Conservation (phyloP, 768 basidiomycete genomes). For the Mycena vulgaris region DNA sequence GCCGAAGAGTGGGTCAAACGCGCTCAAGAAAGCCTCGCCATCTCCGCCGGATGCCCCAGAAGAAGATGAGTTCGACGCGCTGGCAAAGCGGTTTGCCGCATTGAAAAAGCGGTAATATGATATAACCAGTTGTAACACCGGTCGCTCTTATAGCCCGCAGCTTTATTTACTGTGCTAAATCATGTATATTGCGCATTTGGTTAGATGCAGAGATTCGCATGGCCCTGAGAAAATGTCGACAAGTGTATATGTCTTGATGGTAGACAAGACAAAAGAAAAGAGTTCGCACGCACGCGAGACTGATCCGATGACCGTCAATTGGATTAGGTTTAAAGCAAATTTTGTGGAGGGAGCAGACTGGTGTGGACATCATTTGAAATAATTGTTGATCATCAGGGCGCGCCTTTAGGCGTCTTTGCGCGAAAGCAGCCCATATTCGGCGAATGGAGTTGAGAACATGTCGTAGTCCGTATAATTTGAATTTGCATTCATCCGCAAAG, state of each 20-base stretch:
- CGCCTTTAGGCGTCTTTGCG: too few relatives aligned
- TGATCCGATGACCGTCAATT: neutral
- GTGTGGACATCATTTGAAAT: too few relatives aligned
- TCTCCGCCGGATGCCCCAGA: conserved; percentile 48
- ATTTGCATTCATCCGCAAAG: neutral
- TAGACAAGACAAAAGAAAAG: neutral
- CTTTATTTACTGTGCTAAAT: neutral
- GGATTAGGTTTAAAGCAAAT: conserved; percentile 5
- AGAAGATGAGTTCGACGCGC: conserved; percentile 82
- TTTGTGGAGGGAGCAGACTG: too few relatives aligned
- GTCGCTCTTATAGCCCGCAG: conserved; percentile 1
- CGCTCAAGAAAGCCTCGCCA: conserved; percentile 41
- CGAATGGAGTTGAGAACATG: too few relatives aligned
- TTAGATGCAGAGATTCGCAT: neutral
- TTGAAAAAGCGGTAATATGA: conserved; percentile 81
- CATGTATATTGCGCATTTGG: conserved; percentile 18
- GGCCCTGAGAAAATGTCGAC: conserved; percentile 16
- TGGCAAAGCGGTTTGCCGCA: conserved; percentile 87
- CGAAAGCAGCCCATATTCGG: too few relatives aligned
- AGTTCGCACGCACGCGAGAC: conserved; percentile 10
- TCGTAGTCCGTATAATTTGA: too few relatives aligned
- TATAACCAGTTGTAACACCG: neutral
- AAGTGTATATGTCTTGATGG: conserved; percentile 4
- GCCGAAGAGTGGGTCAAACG: conserved; percentile 43
- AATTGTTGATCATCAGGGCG: too few relatives aligned